These are phyloP conservation scores for Vicia sativa DNA, from an alignment of 306 rosid genomes.

Conservation along the genomic window DNA sequence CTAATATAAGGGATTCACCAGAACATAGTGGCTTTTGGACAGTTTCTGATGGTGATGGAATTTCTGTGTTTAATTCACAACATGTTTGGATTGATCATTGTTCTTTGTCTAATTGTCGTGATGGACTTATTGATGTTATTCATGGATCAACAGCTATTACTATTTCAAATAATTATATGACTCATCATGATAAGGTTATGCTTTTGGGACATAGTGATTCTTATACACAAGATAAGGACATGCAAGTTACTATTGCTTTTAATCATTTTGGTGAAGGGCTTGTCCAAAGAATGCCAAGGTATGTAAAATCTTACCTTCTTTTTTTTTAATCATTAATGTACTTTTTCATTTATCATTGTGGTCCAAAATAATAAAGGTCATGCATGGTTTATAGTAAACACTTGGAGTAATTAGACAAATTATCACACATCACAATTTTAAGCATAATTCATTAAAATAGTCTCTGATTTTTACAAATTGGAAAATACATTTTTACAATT, in stretches of 20 bases:
- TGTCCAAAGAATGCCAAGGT: slow-evolving; percentile 98
- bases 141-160: slow-evolving; percentile 92
- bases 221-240: slow-evolving; percentile 63
- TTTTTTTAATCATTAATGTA: neutral
- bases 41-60: slow-evolving; percentile 75
- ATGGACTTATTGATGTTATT: slow-evolving; percentile 82
- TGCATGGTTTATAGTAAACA: neutral
- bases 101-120: slow-evolving; percentile 74
- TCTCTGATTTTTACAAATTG: too few species aligned
- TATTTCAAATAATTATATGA: slow-evolving; percentile 78
- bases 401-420: neutral
- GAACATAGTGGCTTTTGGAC: slow-evolving; percentile 76
- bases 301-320: slow-evolving; percentile 22
- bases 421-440: too few species aligned
- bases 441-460: too few species aligned
- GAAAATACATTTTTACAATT: too few species aligned
- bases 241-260: slow-evolving; percentile 85
- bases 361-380: neutral
- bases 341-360: neutral
- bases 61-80: slow-evolving; percentile 60
- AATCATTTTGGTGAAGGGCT: slow-evolving; percentile 97
- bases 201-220: slow-evolving; percentile 88
- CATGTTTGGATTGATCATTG: slow-evolving; percentile 87
- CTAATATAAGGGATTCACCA: slow-evolving; percentile 70
- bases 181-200: slow-evolving; percentile 96